Conservation (phyloP, 306 rosid genomes). For the Hippophae rhamnoides region DNA sequence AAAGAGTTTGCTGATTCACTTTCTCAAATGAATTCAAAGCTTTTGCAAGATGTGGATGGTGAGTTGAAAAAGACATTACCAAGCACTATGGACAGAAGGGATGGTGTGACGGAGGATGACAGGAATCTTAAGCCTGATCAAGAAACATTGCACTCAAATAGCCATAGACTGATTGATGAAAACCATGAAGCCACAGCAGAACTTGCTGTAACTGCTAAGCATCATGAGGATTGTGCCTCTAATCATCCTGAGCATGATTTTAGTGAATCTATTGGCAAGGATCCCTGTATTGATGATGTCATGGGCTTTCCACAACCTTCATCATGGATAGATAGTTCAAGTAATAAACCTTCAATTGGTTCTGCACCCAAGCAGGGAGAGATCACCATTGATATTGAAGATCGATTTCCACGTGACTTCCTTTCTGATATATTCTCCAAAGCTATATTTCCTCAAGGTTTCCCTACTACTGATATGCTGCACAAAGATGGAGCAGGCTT, state of each 20-base stretch:
- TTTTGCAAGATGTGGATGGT: constrained; percentile 31
- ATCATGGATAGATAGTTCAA: constrained; percentile 27
- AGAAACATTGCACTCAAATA: constrained; percentile 26
- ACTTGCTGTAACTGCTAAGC: constrained; percentile 36
- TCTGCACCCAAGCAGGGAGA: constrained; percentile 54
- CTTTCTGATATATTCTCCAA: constrained; percentile 83
- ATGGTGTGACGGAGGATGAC: constrained; percentile 28
- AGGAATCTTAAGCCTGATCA: constrained; percentile 24
- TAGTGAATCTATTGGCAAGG: constrained; percentile 30
- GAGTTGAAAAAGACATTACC: constrained; percentile 27
- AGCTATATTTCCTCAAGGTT: constrained; percentile 58
- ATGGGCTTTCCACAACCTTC: constrained; percentile 23
- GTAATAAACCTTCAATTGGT: constrained; percentile 24
- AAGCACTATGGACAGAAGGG: constrained; percentile 26
- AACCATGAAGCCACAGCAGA: constrained; percentile 22
- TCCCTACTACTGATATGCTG: constrained; percentile 39
- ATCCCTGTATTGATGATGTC: constrained; percentile 16
- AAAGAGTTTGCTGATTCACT: constrained; percentile 45
- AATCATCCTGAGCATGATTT: constrained; percentile 32
- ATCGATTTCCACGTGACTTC: constrained; percentile 79
- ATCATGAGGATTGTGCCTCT: constrained; percentile 27
- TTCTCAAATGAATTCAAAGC: constrained; percentile 34
- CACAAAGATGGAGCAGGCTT: constrained; percentile 69
- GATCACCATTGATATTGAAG: constrained; percentile 70
- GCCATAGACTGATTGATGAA: constrained; percentile 28